Evolutionary conservation across 805 yeast genomes (phyloP), one percentile per base, ranked within the genome.

Genomic region (Metschnikowia dekortorum): DNA sequence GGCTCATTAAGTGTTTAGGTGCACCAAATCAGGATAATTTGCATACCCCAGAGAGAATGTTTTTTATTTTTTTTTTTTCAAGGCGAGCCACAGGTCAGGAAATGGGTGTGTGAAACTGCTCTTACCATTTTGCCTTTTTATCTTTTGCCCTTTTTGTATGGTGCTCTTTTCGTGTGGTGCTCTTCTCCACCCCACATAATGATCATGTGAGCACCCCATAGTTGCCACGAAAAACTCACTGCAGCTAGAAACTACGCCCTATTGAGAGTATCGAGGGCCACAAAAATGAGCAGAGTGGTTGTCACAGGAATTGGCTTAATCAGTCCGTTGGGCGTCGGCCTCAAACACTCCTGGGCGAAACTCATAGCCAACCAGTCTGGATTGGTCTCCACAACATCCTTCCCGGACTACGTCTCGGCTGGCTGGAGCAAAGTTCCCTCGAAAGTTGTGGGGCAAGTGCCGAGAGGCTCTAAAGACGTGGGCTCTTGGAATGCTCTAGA

Each of bases 251-350:
- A 2, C 36, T 33, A 35, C 26, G 5, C 26, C 26, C 13, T 32
- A 10, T 37, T 6, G 11, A 10, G 41, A 38, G 41, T 10, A 10
- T 38, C 31, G 16, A 9, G 14, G 7, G 6, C 26, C 37, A 32
- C 22, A 11, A 42, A 32, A 32, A 56, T 57, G 54, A 66, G 73
- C 51, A 70, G 96, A 66, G 96, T 92, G 0, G 97, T 92, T 0
- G 85, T 92, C 1, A 94, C 99, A 0, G 99, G 99, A 0, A 63
- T 94, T 7, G 98, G 98, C 0, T 69, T 87, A 29, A 80, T 91
- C 1, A 81, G 94, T 0, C 99, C 99, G 0, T 69, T 94, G 3
- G 98, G 97, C 0, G 82, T 82, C 6, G 91, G 90, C 0, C 77
- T 74, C 3, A 59, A 60, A 13, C 65, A 64, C 11, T 67, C 81